phyloP scores from a whole-genome alignment of 139 green algal genomes.

The Tetradesmus obliquus region DNA sequence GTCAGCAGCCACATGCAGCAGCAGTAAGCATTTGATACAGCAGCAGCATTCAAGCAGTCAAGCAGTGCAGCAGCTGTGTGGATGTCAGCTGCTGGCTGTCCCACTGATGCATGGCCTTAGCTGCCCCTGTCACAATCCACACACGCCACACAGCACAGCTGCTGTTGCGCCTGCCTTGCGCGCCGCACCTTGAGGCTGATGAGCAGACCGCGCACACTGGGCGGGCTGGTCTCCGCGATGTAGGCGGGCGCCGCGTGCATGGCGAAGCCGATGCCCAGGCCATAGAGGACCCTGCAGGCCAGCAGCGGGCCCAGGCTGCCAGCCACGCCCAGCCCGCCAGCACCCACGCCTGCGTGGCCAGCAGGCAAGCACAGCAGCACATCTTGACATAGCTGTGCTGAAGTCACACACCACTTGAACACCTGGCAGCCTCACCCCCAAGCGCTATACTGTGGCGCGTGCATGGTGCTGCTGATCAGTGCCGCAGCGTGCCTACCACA shows the following conservation, averaged over 20 bases:
- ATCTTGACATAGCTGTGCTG: too few species aligned
- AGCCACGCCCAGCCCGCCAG: slow-evolving; percentile 51
- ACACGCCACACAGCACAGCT: background rate
- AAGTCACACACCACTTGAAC: too few species aligned
- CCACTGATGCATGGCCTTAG: background rate
- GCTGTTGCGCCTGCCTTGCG: too few species aligned
- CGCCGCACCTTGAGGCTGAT: slow-evolving; percentile 59
- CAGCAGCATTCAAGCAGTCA: too few species aligned
- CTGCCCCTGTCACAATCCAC: too few species aligned
- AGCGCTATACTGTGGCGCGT: too few species aligned
- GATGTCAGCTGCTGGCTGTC: too few species aligned
- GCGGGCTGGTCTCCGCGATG: slow-evolving; percentile 90
- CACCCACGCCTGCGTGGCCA: slow-evolving; percentile 48
- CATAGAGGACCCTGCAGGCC: slow-evolving; percentile 77
- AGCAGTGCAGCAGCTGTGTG: too few species aligned
- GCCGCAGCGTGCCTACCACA: background rate
- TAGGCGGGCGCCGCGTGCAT: slow-evolving; percentile 97
- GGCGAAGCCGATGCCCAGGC: slow-evolving; percentile 91
- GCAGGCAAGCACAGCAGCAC: background rate
- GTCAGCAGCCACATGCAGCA: background rate
- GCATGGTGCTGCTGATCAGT: too few species aligned
- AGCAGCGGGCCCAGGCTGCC: slow-evolving; percentile 68
- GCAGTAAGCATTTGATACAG: too few species aligned
- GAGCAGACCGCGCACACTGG: slow-evolving; percentile 77
- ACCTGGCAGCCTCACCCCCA: too few species aligned